phyloP scores from a whole-genome alignment of 2,329 filamentous ascomycete genomes.

The Clonostachys solani region DNA sequence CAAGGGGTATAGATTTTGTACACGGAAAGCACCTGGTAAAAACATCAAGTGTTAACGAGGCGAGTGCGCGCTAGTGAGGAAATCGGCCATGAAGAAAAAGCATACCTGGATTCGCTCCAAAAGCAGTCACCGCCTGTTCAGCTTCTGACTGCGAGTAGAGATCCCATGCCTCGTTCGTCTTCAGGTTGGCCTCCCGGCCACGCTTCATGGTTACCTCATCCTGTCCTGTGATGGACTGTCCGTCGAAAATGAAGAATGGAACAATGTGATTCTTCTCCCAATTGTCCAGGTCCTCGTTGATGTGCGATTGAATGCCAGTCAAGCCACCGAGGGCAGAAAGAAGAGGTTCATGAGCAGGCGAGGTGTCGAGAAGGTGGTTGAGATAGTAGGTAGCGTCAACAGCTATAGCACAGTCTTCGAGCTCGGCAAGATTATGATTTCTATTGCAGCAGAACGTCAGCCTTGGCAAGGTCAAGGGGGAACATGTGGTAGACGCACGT shows the following conservation, averaged over 20 bases:
- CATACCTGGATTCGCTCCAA: conserved; percentile 72
- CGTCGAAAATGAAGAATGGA: conserved; percentile 91
- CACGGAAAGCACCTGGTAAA: conserved; percentile 59
- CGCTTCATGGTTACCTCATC: conserved; percentile 65
- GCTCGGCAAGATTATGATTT: conserved; percentile 60
- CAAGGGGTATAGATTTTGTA: conserved; percentile 70
- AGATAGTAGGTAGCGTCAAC: conserved; percentile 92
- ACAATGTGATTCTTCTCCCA: conserved; percentile 68
- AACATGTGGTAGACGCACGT: conserved; percentile 11
- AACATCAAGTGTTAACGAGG: not conserved
- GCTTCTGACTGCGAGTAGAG: conserved; percentile 80
- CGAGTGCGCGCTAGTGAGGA: conserved; percentile 10
- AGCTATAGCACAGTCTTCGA: conserved; percentile 72
- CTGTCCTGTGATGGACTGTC: conserved; percentile 73
- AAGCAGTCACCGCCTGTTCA: conserved; percentile 77
- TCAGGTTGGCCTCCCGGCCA: conserved; percentile 60
- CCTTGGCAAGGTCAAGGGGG: not conserved
- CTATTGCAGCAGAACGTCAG: conserved; percentile 20
- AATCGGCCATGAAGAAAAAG: conserved; percentile 1
- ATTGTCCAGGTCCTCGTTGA: conserved; percentile 70
- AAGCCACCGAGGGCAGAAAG: conserved; percentile 86
- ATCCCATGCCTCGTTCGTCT: conserved; percentile 78
- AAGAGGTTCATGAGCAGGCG: conserved; percentile 76
- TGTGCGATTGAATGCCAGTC: conserved; percentile 71
- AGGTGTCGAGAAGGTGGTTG: conserved; percentile 67